Conservation (phyloP, 2,329 filamentous ascomycete genomes). For the Podosphaera xanthii region DNA sequence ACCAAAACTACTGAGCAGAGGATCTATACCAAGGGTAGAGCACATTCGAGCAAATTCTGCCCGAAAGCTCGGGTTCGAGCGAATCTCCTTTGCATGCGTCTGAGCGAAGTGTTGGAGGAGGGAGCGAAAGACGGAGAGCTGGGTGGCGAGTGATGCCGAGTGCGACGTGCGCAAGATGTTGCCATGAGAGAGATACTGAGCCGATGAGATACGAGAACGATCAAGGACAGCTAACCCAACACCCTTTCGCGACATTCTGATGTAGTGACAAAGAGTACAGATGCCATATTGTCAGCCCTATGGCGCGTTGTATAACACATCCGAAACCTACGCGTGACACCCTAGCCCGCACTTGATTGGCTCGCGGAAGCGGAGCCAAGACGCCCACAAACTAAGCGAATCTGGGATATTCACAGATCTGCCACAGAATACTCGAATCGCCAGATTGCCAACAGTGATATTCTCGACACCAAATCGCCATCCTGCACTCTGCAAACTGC, state of each 20-base stretch:
- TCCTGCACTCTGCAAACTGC: background rate
- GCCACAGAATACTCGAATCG: background rate
- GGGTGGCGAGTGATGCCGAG: constrained; percentile 66
- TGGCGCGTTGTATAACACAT: too few relatives aligned
- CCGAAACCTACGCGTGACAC: too few relatives aligned
- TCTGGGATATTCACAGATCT: constrained; percentile 1
- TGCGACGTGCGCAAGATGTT: constrained; percentile 67
- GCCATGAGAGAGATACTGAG: constrained; percentile 80
- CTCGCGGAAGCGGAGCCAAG: too few relatives aligned
- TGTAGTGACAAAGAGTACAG: background rate
- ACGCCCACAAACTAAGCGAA: constrained; percentile 3
- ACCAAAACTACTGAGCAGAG: constrained; percentile 46
- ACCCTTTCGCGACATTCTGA: constrained; percentile 47
- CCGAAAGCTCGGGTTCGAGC: constrained; percentile 81
- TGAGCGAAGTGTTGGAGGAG: constrained; percentile 86
- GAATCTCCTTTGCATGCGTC: constrained; percentile 88
- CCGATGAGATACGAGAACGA: constrained; percentile 59
- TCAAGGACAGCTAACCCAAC: constrained; percentile 83
- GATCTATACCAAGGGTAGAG: constrained; percentile 86
- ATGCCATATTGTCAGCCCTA: too few relatives aligned
- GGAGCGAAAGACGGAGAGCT: constrained; percentile 88
- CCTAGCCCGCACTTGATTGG: too few relatives aligned
- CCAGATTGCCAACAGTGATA: background rate
- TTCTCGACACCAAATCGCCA: constrained; percentile 2
- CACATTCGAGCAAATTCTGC: constrained; percentile 98